Evolutionary conservation across 441 rosid species (phyloP).

Genomic region (Rhodomyrtus psidioides): DNA sequence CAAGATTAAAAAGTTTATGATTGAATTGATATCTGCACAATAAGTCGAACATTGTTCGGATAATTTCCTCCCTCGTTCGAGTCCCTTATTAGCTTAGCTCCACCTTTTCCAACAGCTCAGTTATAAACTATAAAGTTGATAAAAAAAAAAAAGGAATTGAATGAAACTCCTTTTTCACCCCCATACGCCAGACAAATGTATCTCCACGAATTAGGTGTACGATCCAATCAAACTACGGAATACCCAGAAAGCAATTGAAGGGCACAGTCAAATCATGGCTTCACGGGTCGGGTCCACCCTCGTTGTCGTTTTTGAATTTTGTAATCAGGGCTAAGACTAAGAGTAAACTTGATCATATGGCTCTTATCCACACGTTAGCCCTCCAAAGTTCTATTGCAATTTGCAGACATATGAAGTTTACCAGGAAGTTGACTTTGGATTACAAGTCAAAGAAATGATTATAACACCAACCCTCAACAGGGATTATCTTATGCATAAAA

Average conservation of each 20-base stretch:
- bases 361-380: neutral
- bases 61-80: neutral
- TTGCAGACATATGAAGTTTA: neutral
- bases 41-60: neutral
- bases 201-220: neutral
- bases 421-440: neutral
- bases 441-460: neutral
- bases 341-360: neutral
- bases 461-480: neutral
- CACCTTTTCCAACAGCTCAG: neutral
- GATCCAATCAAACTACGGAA: neutral
- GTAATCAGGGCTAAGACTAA: neutral
- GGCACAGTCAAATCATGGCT: neutral
- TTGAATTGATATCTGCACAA: neutral
- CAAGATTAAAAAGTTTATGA: rapidly evolving
- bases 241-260: neutral
- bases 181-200: neutral
- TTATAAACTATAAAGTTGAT: neutral
- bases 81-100: neutral
- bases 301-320: neutral
- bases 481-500: neutral
- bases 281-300: neutral
- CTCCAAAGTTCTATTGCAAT: neutral
- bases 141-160: neutral
- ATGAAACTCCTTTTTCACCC: neutral